These are phyloP conservation scores for Salmacisia buchloeana DNA, from an alignment of 1,284 basidiomycete genomes.

Conservation along the genomic window DNA sequence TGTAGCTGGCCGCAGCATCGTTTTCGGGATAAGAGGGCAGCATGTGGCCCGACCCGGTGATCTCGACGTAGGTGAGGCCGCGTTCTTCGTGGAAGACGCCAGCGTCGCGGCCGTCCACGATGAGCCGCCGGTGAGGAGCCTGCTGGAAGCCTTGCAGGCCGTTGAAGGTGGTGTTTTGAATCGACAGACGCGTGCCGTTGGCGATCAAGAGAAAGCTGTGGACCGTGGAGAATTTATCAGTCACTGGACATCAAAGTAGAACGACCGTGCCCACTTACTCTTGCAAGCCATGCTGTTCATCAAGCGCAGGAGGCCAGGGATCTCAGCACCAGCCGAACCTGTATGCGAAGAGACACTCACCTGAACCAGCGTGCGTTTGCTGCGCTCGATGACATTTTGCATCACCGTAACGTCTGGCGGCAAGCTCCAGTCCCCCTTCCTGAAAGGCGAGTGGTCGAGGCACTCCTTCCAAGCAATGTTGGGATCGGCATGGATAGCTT, in stretches of 20 bases:
- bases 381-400: conserved; percentile 33
- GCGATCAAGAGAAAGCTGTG: conserved; percentile 29
- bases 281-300: conserved; percentile 27
- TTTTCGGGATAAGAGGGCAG: no score
- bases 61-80: conserved; percentile 28
- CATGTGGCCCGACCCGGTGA: conserved; percentile 24
- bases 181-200: conserved; percentile 33
- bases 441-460: conserved; percentile 22
- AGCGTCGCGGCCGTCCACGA: conserved; percentile 17
- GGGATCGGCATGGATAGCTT: conserved; percentile 34
- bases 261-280: conserved; percentile 13
- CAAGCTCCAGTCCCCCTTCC: background rate
- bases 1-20: no score
- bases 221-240: background rate
- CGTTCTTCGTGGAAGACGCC: conserved; percentile 33
- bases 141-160: conserved; percentile 37
- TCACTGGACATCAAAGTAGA: background rate
- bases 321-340: no score
- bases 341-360: no score
- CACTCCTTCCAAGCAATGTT: conserved; percentile 29
- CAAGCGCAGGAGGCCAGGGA: no score
- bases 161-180: conserved; percentile 48
- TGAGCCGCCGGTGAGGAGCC: conserved; percentile 20
- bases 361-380: conserved; percentile 28
- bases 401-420: conserved; percentile 19